Conservation (phyloP, 352 stramenopile species). For the Achlya hypogyna region DNA sequence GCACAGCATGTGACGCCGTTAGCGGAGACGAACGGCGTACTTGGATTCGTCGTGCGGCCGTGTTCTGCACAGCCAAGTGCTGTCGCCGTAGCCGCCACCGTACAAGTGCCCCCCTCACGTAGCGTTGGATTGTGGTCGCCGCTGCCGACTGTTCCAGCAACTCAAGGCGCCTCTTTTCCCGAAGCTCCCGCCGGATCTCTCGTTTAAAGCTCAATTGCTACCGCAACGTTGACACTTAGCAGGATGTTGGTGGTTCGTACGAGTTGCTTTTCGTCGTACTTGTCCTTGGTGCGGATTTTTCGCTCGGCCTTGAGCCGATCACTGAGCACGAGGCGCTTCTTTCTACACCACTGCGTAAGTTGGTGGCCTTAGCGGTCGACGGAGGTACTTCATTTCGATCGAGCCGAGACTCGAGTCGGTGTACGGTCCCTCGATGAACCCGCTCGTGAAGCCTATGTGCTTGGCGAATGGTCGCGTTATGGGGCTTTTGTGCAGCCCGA, state of each 20-base stretch:
- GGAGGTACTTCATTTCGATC: slow-evolving; percentile 16
- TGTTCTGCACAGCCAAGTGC: background rate
- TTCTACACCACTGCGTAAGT: background rate
- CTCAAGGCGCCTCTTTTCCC: slow-evolving; percentile 12
- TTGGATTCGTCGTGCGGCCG: background rate
- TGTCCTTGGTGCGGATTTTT: slow-evolving; percentile 16
- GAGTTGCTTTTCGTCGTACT: slow-evolving; percentile 19
- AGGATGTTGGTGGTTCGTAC: background rate
- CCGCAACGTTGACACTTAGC: background rate
- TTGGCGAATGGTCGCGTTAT: background rate
- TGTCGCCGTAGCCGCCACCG: background rate
- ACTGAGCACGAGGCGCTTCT: slow-evolving; percentile 16
- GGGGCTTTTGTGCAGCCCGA: slow-evolving; percentile 12
- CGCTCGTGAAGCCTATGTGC: slow-evolving; percentile 17
- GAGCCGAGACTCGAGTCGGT: slow-evolving; percentile 19
- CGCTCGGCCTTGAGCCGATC: slow-evolving; percentile 5
- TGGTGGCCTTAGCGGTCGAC: background rate
- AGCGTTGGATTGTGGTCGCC: background rate
- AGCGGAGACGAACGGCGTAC: background rate
- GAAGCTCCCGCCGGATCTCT: slow-evolving; percentile 14
- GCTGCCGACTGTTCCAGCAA: background rate
- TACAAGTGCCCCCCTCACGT: background rate
- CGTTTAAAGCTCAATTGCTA: slow-evolving; percentile 21
- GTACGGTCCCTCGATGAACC: slow-evolving; percentile 14
- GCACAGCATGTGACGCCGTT: background rate